Evolutionary conservation across 2,329 filamentous ascomycete genomes (phyloP).

Genomic region (Hymenoscyphus salicellus): DNA sequence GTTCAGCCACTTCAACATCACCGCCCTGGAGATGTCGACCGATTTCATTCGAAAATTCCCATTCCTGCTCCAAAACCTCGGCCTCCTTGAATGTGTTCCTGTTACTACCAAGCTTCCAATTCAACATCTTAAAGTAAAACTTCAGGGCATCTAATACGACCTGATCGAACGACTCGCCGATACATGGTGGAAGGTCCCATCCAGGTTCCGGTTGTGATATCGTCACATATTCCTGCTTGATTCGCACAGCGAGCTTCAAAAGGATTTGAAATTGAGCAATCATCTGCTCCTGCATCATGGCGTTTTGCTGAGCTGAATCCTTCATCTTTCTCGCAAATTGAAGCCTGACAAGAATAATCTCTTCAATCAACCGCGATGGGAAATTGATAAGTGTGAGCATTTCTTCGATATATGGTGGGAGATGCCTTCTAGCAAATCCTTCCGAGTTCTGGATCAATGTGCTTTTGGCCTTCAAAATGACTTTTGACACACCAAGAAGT

Average conservation of each 20-base stretch:
- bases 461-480: constrained; percentile 89
- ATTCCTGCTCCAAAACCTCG: constrained; percentile 94
- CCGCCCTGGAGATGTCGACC: constrained; percentile 88
- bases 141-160: constrained; percentile 90
- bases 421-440: constrained; percentile 80
- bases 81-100: constrained; percentile 99
- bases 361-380: constrained; percentile 89
- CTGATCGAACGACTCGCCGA: constrained; percentile 92
- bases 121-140: constrained; percentile 98
- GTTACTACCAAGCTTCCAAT: constrained; percentile 95
- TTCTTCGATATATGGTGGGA: constrained; percentile 96
- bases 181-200: constrained; percentile 93
- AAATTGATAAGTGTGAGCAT: constrained; percentile 95
- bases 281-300: constrained; percentile 96
- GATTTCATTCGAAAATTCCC: constrained; percentile 94
- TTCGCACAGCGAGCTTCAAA: constrained; percentile 84
- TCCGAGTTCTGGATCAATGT: constrained; percentile 84
- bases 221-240: constrained; percentile 82
- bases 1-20: constrained; percentile 94
- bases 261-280: constrained; percentile 94
- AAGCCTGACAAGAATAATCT: constrained; percentile 89
- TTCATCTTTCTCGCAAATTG: constrained; percentile 94
- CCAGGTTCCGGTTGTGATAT: constrained; percentile 85
- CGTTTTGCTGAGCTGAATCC: constrained; percentile 85
- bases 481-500: constrained; percentile 75